Evolutionary conservation across 139 green algal genomes (phyloP).

Genomic region (Spirogloea muscicola): DNA sequence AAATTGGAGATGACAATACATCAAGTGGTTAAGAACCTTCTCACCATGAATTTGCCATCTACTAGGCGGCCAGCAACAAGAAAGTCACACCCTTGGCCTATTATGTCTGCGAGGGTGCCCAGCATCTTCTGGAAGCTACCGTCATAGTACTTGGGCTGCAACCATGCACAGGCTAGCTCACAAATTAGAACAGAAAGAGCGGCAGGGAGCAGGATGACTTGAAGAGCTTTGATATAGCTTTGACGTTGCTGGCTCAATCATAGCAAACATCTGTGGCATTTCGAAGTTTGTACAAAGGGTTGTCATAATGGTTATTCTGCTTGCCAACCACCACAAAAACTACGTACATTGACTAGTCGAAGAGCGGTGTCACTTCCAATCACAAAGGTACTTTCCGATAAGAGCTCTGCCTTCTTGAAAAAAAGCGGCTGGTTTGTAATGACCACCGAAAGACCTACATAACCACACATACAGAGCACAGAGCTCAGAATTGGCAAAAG

Average conservation of each 20-base stretch:
- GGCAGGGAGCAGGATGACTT: too few species aligned
- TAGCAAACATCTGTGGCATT: too few species aligned
- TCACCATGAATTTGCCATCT: conserved; percentile 35
- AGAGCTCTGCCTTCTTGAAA: conserved; percentile 68
- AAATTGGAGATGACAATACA: conserved; percentile 4
- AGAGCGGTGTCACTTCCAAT: conserved; percentile 54
- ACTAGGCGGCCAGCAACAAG: conserved; percentile 45
- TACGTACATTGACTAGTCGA: conserved; percentile 37
- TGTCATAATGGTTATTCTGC: too few species aligned
- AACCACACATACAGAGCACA: too few species aligned
- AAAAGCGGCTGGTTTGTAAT: conserved; percentile 69
- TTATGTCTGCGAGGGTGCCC: conserved; percentile 11
- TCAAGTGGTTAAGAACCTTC: conserved; percentile 1
- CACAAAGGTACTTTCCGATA: conserved; percentile 64
- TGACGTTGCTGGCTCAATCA: too few species aligned
- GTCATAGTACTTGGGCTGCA: conserved; percentile 49
- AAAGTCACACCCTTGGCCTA: conserved; percentile 24
- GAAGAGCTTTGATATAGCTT: too few species aligned
- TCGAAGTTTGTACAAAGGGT: too few species aligned
- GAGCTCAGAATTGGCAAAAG: too few species aligned
- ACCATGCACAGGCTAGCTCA: neutral
- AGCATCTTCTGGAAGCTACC: conserved; percentile 24
- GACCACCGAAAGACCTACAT: too few species aligned
- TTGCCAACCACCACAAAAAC: too few species aligned
- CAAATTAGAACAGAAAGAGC: too few species aligned